Evolutionary conservation across 371 early-diverging fungal genomes (phyloP).

Genomic region (Zychaea mexicana): DNA sequence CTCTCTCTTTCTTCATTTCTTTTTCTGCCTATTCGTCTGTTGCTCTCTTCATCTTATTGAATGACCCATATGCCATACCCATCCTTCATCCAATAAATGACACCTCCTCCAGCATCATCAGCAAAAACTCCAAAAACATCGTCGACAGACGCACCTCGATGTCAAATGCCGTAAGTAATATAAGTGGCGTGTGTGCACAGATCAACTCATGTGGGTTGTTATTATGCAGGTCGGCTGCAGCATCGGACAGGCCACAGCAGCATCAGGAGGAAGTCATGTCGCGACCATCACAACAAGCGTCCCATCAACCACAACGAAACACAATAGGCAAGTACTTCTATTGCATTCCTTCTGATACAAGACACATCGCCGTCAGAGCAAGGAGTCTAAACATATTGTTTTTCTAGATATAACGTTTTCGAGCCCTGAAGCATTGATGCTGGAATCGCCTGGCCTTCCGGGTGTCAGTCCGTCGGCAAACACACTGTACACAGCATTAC

Average conservation of each 20-base stretch:
- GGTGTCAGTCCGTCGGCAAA: neutral
- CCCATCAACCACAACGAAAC: neutral
- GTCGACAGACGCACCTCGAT: neutral
- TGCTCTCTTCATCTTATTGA: neutral
- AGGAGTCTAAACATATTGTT: neutral
- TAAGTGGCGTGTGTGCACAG: no score
- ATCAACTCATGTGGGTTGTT: neutral
- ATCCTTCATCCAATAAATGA: neutral
- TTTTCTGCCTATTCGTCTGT: neutral
- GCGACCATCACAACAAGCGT: neutral
- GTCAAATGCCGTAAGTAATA: neutral
- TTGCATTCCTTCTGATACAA: no score
- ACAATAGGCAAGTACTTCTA: constrained; percentile 1
- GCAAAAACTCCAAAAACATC: neutral
- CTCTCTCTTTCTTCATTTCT: neutral
- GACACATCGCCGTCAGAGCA: no score
- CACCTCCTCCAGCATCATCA: neutral
- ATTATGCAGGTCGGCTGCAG: neutral
- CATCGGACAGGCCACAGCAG: neutral
- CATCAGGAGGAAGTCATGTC: neutral
- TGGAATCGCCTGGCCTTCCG: neutral
- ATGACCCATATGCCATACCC: constrained; percentile 14
- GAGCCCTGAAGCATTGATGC: neutral
- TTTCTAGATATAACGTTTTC: neutral
- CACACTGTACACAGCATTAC: neutral